Base-by-base conservation (phyloP, 2,329 filamentous ascomycete species). In the Parasarocladium wereldwijsianum region DNA sequence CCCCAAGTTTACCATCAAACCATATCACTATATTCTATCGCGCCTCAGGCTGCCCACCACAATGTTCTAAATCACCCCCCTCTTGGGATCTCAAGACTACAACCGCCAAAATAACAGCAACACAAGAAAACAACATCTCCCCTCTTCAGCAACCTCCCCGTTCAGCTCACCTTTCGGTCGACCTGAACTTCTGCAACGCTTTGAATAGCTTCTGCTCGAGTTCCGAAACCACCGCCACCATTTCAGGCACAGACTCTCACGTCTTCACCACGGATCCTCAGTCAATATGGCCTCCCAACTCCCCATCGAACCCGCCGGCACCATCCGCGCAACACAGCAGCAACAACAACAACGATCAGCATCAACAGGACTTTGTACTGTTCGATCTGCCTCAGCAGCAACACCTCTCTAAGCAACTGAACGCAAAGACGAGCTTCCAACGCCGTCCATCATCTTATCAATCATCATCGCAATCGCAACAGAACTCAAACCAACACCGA, bases 201-300 rank as follows among this genome's bases (percentile, higher is more conserved):
- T 56, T 60, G 52, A 47, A 49, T 49, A 64, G 61, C 64, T 59
- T 54, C 59, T 60, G 64, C 69, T 60, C 55, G 43, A 69, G 65
- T 70, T 67, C 60, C 58, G 53, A 51, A 45, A 52, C 50, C 47
- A 64, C 64, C 62, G 57, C 59, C 57, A 72, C 60, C 60, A 73
- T 72, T 68, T 53, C 63, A 60, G 52, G 57, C 50, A 69, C 64
- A 71, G 75, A 76, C 70, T 70, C 66, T 44, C 49, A 64, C 70
- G 74, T 80, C 75, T 76, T 77, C 76, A 84, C 67, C 68, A 85
- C 79, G 79, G 78, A 79, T 81, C 70, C 73, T 55, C 65, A 66
- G 60, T 71, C 73, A 84, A 46, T 67, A 86, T 86, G 80, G 80
- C 77, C 67, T 74, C 70, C 76, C 67, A 74, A 73, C 62, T 71